Base-by-base conservation (phyloP, 306 rosid genomes). In the Comarum palustre region DNA sequence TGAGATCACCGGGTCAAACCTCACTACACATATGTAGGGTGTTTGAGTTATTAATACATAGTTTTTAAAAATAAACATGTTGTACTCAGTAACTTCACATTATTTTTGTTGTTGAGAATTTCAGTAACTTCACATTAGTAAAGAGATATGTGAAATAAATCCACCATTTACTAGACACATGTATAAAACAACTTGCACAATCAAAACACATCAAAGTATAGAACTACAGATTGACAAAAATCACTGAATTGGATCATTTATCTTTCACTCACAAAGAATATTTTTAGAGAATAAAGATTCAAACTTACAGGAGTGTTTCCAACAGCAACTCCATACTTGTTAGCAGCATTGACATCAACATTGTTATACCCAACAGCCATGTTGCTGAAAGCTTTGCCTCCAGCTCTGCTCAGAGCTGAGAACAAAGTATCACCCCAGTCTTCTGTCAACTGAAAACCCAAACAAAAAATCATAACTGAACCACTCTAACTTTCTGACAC, bases 351-450 rank as follows among this genome's bases (percentile, higher is more conserved):
- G 66, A 91, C 96, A 87, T 91, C 89, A 24, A 95, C 99, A 79
- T 95, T 95, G 69, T 95, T 95, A 68, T 95, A 95, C 65, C 99
- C 99, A 82, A 95, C 99, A 8, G 96, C 99, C 97, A 95, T 95
- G 77, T 95, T 95, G 77, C 99, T 91, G 79, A 95, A 91, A 73
- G 96, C 97, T 71, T 86, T 91, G 27, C 99, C 99, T 77, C 99
- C 99, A 0, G 99, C 99, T 83, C 71, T 88, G 83, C 99, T 90
- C 85, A 95, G 86, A 1, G 97, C 93, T 52, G 96, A 87, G 73
- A 95, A 95, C 90, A 95, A 90, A 78, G 79, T 86, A 78, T 95
- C 99, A 76, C 97, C 99, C 99, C 99, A 95, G 39, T 95, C 99
- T 78, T 95, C 99, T 8, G 99, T 95, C 90, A 95, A 72, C 99